Base-by-base conservation (phyloP, 2,329 filamentous ascomycete species). In the Ophiostoma novo-ulmi region DNA sequence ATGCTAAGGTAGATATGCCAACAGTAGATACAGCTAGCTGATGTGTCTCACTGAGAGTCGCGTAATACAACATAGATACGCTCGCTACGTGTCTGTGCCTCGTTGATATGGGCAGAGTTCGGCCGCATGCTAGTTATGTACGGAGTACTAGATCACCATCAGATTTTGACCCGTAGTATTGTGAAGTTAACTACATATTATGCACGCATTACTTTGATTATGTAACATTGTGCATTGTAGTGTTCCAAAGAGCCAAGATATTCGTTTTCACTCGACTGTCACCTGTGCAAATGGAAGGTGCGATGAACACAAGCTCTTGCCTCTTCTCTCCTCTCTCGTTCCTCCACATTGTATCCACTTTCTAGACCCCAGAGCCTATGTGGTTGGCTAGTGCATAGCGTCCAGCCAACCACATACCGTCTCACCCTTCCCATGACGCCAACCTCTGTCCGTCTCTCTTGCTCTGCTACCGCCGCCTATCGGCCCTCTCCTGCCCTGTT, bases 401-500 rank as follows among this genome's bases (percentile, higher is more conserved):
- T 39, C 11, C 36, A 8, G 39, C 72, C 72, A 73, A 73, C 72
- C 70, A 71, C 20, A 14, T 14, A 10, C 36, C 48, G 41, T 22
- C 13, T 1, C 55, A 52, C 58, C 44, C 14, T 39, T 61, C 72
- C 68, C 72, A 72, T 73, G 72, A 73, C 72, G 71, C 72, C 72
- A 73, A 68, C 71, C 72, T 63, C 70, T 66, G 44, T 61, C n/a
- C 41, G 65, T 63, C 36, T 31, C 11, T 44, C 68, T 66, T 69
- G 38, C n/a, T n/a, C 17, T 55, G 36, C 22, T 26, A 44, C 52
- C 38, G 13, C 36, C 52, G 55, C 38, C 67, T 68, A 38, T 55
- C 61, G 61, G 31, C 36, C 36, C 20, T 35, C 22, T 66, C 69
- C 69, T 70, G 52, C 44, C 48, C 22, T 66, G 38, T 58, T 64